A percentile compares a stretch with the other conserved stretches of the same genome.
These are phyloP conservation scores for Cladosporium sp. DNA, from an alignment of 2,329 filamentous ascomycete genomes.

Conservation along the genomic window DNA sequence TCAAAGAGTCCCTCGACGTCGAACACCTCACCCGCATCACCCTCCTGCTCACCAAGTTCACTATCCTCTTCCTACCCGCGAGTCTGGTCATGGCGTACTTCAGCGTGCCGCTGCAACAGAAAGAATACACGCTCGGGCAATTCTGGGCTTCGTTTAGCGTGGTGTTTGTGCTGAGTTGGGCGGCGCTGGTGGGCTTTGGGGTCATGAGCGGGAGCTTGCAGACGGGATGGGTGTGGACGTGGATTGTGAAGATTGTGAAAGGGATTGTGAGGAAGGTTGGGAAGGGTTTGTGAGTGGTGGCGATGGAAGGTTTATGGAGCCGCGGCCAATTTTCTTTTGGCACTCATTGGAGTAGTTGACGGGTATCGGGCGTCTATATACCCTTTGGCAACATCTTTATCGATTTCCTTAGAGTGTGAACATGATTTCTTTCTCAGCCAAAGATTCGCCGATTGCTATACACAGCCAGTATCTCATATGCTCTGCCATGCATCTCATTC, in stretches of 20 bases:
- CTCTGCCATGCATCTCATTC: no score
- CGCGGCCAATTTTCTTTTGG: no score
- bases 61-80: slow-evolving; percentile 74
- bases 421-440: no score
- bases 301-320: background rate
- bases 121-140: slow-evolving; percentile 61
- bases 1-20: slow-evolving; percentile 73
- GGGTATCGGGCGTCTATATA: background rate
- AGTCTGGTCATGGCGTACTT: slow-evolving; percentile 76
- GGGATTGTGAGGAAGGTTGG: slow-evolving; percentile 24
- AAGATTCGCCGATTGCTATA: background rate
- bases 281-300: background rate
- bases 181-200: slow-evolving; percentile 61
- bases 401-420: background rate
- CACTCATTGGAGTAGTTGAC: background rate
- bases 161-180: slow-evolving; percentile 61
- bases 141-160: slow-evolving; percentile 72
- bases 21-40: slow-evolving; percentile 72
- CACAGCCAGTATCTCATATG: background rate
- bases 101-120: slow-evolving; percentile 63
- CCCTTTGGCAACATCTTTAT: background rate
- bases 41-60: slow-evolving; percentile 72
- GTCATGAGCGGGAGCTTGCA: slow-evolving; percentile 60
- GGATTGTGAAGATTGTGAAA: slow-evolving; percentile 10
- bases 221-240: slow-evolving; percentile 27